These are phyloP conservation scores for Ophiostoma ips DNA, from an alignment of 2,329 filamentous ascomycete species.

Conservation along the genomic window DNA sequence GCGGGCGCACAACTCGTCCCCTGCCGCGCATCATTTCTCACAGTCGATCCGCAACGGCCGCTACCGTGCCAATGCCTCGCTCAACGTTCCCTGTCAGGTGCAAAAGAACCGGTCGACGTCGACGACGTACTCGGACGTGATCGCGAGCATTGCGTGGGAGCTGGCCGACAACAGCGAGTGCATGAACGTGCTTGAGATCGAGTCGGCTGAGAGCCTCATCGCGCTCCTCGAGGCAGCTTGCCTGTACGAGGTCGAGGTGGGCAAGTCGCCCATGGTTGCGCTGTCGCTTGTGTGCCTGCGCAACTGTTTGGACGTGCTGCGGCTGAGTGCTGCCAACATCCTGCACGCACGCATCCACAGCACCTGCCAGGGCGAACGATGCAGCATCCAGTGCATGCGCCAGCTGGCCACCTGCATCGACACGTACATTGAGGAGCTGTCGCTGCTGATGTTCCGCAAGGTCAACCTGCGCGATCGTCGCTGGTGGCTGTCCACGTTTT, in stretches of 20 bases:
- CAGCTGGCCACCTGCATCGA: conserved; percentile 16
- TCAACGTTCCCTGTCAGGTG: conserved; percentile 13
- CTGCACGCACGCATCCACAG: conserved; percentile 14
- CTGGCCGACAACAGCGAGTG: conserved; percentile 18
- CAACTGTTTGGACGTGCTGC: conserved; percentile 18
- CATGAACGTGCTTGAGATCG: conserved; percentile 17
- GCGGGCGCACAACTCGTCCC: conserved; percentile 14
- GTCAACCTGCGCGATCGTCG: conserved; percentile 20
- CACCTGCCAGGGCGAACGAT: conserved; percentile 16
- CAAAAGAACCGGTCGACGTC: conserved; percentile 8
- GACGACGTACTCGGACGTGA: conserved; percentile 19
- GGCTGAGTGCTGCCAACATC: conserved; percentile 16
- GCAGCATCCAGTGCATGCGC: conserved; percentile 18
- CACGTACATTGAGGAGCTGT: conserved; percentile 20
- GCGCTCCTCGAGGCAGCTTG: conserved; percentile 18
- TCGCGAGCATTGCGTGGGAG: conserved; percentile 19
- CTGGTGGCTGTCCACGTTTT: conserved; percentile 22
- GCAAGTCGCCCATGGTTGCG: conserved; percentile 19
- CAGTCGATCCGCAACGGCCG: conserved; percentile 18
- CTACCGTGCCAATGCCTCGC: conserved; percentile 16
- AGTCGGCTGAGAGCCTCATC: conserved; percentile 18
- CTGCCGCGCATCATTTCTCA: conserved; percentile 13
- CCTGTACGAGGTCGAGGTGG: conserved; percentile 19
- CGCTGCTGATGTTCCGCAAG: conserved; percentile 20
- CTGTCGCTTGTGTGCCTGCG: conserved; percentile 18